Conservation (phyloP, 176 grass and related monocot species). For the Bromus sterilis region DNA sequence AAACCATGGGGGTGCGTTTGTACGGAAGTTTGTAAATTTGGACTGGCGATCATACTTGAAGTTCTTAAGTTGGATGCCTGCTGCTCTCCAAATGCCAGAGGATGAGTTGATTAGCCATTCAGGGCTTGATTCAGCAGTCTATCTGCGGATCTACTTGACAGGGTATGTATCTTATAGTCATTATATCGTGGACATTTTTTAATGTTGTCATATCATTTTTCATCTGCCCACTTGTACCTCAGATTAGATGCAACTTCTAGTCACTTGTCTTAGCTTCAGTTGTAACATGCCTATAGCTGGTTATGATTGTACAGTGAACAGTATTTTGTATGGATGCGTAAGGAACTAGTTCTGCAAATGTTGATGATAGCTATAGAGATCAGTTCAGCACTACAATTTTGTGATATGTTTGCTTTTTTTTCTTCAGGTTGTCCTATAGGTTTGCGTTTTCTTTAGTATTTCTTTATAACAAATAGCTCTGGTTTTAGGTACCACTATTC, state of each 20-base stretch:
- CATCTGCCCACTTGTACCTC: neutral
- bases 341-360: neutral
- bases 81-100: constrained; percentile 96
- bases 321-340: neutral
- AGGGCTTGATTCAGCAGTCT: constrained; percentile 94
- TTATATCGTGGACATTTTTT: neutral
- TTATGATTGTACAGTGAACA: neutral
- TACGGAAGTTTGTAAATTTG: constrained; percentile 92
- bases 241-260: neutral
- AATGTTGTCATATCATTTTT: neutral
- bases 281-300: neutral
- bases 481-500: neutral
- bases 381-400: neutral
- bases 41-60: constrained; percentile 81
- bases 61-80: constrained; percentile 91
- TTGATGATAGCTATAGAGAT: neutral
- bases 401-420: neutral
- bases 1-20: constrained; percentile 46
- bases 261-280: neutral
- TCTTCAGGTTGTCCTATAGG: neutral
- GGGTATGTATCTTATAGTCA: constrained; percentile 47
- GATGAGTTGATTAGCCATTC: constrained; percentile 93
- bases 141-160: constrained; percentile 88
- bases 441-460: neutral
- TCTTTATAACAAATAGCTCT: neutral